Evolutionary conservation across 208 protist species (phyloP).

Genomic region (Trypanosomatidae sp.): DNA sequence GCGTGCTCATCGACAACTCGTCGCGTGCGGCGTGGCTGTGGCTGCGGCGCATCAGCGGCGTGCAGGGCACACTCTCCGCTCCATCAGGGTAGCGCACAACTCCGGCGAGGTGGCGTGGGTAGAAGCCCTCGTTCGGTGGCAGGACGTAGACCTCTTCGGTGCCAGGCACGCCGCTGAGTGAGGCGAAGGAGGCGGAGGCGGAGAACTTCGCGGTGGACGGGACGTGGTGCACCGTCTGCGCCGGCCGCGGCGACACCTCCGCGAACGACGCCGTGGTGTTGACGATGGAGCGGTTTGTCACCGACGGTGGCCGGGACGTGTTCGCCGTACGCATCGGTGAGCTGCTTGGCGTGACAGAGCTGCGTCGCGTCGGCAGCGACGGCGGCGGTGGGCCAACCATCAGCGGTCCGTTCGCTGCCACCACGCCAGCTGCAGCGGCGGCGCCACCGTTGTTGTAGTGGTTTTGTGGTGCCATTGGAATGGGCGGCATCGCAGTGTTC

Average conservation of each 20-base stretch:
- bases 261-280: background rate
- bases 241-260: constrained; percentile 1
- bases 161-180: background rate
- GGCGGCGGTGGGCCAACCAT: background rate
- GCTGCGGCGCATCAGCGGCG: constrained; percentile 11
- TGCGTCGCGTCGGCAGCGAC: constrained; percentile 17
- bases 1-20: too few relatives aligned
- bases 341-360: constrained; percentile 12
- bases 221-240: background rate
- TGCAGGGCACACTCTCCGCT: constrained; percentile 11
- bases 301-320: too few relatives aligned
- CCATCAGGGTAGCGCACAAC: constrained; percentile 18
- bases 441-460: background rate
- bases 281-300: constrained; percentile 1
- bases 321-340: constrained; percentile 8
- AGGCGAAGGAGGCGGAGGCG: too few relatives aligned
- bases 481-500: too few relatives aligned
- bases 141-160: constrained; percentile 14
- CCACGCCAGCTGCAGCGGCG: background rate
- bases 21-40: too few relatives aligned
- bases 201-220: too few relatives aligned
- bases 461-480: too few relatives aligned
- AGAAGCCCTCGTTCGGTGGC: constrained; percentile 48
- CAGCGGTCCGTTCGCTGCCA: background rate
- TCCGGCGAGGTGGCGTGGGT: constrained; percentile 30